Base-by-base conservation (phyloP, 768 basidiomycete species). In the Boletellus emodensis region DNA sequence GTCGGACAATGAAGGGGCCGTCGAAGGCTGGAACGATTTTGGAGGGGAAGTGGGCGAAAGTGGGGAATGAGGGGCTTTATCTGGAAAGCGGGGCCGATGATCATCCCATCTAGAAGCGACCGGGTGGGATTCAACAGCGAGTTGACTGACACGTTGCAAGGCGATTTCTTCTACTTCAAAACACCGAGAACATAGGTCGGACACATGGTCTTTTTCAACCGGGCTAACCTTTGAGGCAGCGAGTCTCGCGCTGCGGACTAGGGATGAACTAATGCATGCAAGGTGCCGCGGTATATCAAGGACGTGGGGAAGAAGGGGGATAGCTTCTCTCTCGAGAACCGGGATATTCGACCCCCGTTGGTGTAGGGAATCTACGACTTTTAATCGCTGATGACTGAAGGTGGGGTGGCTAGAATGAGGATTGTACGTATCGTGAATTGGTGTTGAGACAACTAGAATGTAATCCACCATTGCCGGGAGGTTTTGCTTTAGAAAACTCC, bases 261-360 rank as follows among this genome's bases (percentile, higher is more conserved):
- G 77, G 40, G 85, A 80, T 7, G 88, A 87, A 9, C 84, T 80
- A 49, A 94, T 73, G 46, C 83, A 76, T 14, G 90, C 88, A 33
- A 93, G 76, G 57, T 92, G 84, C 60, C 81, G 82, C 3, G 90
- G 83, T 44, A 90, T 72, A 63, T 94, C 93, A 45, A 91, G 72
- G 36, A 87, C 71, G 60, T 89, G 78, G 3, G 91, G 89, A 26
- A 85, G 75, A 34, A 79, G 71, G 11, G 88, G 87, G 15, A 90
- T 79, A 5, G 87, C 75, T 63, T 93, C 90, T 56, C 79, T 74
- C 51, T 81, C 75, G 22, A 93, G 71, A 14, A 76, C 64, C 5
- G 80, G 73, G 66, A 88, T 81, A 1, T 61, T 73, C 4, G 72
- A 67, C 8, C 77, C 76, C 32, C 87, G 79, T 56, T 84, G 79